Base-by-base conservation (phyloP, 176 grass and related monocot species). In the Otatea glauca region DNA sequence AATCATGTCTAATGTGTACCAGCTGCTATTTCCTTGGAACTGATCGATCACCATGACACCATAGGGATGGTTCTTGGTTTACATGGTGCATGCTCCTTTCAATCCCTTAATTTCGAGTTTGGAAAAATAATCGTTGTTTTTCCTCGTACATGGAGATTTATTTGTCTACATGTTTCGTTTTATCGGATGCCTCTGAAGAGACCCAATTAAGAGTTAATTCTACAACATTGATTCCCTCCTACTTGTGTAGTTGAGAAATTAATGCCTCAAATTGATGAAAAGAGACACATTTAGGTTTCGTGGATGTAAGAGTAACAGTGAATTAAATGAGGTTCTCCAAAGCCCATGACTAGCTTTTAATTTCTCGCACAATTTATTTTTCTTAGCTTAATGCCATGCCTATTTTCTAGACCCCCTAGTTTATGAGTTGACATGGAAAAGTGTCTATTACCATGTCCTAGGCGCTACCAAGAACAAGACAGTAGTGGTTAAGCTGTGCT, bases 391-490 rank as follows among this genome's bases (percentile, higher is more conserved):
- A 75, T 74, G 18, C 0, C 51, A n/a, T 53, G 64, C 21, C 7
- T 27, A 20, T 75, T 25, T 74, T 37, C 3, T 65, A 59, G 0
- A n/a, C 29, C 65, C 21, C 72, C 23, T 15, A n/a, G 10, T 48
- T 64, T 14, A 10, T 58, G 83, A 77, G 51, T n/a, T 69, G 83
- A 70, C 72, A 23, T 64, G 12, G 60, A 15, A 35, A 41, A 76
- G 34, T 21, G 23, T 23, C 58, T 85, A 23, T 69, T 77, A 47
- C 23, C 63, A 20, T 35, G 9, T 41, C 81, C 29, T 83, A 27
- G 58, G 13, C 29, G 10, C 14, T 58, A 15, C 83, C 74, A 78
- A 85, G 51, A 49, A 32, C 64, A 85, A 8, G 64, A 48, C 83
- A 77, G 25, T 63, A 77, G 51, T 24, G 64, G 55, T 69, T 77